Percentiles rank a stretch among this genome's conserved stretches.
These are phyloP conservation scores for Waltiozyma sp. DNA, from an alignment of 1,139 yeast species.

Conservation along the genomic window DNA sequence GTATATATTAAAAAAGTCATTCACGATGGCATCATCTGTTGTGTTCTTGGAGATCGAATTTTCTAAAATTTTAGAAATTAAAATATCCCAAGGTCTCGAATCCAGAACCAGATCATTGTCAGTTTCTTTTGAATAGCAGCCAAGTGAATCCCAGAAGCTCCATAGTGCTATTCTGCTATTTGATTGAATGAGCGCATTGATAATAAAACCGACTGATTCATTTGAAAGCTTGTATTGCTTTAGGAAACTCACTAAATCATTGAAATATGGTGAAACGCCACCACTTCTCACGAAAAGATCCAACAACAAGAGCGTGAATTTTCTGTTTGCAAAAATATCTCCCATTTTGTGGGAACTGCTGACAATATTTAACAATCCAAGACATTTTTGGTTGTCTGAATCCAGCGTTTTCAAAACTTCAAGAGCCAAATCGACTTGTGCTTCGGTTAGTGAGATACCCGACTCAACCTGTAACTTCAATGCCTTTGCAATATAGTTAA, in stretches of 20 bases:
- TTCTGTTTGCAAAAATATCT: conserved; percentile 3
- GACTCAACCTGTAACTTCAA: conserved; percentile 10
- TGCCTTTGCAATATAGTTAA: conserved; percentile 4
- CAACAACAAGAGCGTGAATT: conserved; percentile 3
- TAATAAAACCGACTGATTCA: background rate
- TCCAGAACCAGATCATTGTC: conserved; percentile 8
- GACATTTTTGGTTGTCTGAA: background rate
- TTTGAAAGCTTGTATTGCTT: background rate
- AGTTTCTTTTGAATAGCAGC: background rate
- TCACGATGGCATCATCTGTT: conserved; percentile 8
- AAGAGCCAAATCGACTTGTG: conserved; percentile 5
- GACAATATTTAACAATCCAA: conserved; percentile 1
- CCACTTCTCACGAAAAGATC: conserved; percentile 2
- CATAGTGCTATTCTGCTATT: conserved; percentile 6
- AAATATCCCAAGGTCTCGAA: conserved; percentile 20
- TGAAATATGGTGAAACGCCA: conserved; percentile 1
- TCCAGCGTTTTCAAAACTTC: conserved; percentile 2
- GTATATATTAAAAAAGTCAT: conserved; percentile 8
- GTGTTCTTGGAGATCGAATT: conserved; percentile 1
- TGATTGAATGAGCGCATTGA: background rate
- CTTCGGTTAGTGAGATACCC: conserved; percentile 8
- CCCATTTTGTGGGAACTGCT: conserved; percentile 2
- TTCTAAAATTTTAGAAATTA: conserved; percentile 10
- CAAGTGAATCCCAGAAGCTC: conserved; percentile 11
- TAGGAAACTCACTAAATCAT: conserved; percentile 9